Conservation (phyloP, 139 green algal genomes). For the Diplosphaera chodatii region DNA sequence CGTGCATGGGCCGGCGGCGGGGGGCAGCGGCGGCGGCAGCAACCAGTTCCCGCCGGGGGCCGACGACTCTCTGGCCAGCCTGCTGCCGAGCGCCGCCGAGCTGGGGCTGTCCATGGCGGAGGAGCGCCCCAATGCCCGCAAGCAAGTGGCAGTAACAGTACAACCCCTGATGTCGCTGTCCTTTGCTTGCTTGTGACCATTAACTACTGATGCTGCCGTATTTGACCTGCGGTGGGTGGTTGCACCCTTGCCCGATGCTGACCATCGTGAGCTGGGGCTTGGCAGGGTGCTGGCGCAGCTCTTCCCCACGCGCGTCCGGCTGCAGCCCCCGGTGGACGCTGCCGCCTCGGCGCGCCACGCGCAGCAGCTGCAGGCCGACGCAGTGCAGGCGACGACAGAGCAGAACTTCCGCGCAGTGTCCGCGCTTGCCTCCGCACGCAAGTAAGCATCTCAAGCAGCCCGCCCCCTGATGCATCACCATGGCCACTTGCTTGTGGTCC, state of each 20-base stretch:
- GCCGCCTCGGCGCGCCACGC: slow-evolving; percentile 14
- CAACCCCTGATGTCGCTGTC: too few species aligned
- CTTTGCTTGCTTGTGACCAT: too few species aligned
- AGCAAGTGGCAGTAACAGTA: too few species aligned
- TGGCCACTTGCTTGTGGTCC: too few species aligned
- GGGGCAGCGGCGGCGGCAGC: neutral
- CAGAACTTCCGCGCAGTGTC: slow-evolving; percentile 18
- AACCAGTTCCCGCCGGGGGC: slow-evolving; percentile 1
- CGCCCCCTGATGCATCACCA: neutral
- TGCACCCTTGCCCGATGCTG: too few species aligned
- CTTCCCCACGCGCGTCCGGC: slow-evolving; percentile 31
- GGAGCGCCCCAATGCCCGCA: slow-evolving; percentile 16
- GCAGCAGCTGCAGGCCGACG: slow-evolving; percentile 22
- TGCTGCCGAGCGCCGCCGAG: slow-evolving; percentile 5
- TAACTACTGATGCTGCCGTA: too few species aligned
- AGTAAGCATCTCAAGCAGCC: neutral
- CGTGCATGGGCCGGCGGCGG: neutral
- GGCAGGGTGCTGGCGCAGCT: slow-evolving; percentile 29
- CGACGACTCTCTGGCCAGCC: slow-evolving; percentile 5
- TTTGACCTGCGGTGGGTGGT: too few species aligned
- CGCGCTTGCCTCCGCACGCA: slow-evolving; percentile 7
- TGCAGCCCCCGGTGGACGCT: slow-evolving; percentile 23
- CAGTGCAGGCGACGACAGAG: neutral
- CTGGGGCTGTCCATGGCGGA: slow-evolving; percentile 14
- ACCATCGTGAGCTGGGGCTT: too few species aligned